These are phyloP conservation scores for Tolypocladium capitatum DNA, from an alignment of 2,329 filamentous ascomycete genomes.

Conservation along the genomic window DNA sequence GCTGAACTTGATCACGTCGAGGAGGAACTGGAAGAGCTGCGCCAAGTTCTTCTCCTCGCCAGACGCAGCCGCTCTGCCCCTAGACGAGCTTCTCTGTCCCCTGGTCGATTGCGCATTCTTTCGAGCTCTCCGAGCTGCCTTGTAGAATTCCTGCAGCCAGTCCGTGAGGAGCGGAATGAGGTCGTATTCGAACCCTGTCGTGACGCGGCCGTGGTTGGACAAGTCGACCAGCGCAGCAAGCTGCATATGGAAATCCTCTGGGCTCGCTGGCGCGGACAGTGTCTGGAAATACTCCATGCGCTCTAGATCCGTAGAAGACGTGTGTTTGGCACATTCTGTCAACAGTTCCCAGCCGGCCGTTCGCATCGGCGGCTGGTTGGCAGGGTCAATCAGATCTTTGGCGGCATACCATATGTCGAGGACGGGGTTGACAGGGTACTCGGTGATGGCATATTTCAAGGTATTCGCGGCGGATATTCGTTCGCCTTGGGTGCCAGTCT, in stretches of 20 bases:
- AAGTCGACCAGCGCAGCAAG: conserved; percentile 50
- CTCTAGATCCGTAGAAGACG: conserved; percentile 51
- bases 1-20: conserved; percentile 63
- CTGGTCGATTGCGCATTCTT: conserved; percentile 26
- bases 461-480: conserved; percentile 43
- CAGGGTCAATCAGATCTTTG: conserved; percentile 48
- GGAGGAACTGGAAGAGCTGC: conserved; percentile 51
- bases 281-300: conserved; percentile 53
- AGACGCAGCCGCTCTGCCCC: conserved; percentile 20
- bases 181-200: conserved; percentile 56
- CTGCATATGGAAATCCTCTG: conserved; percentile 53
- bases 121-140: conserved; percentile 36
- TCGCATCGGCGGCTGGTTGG: conserved; percentile 39
- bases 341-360: conserved; percentile 53
- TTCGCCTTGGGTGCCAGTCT: conserved; percentile 36
- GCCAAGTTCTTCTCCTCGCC: conserved; percentile 49
- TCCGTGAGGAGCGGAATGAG: conserved; percentile 46
- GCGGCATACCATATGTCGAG: conserved; percentile 53
- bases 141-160: conserved; percentile 47
- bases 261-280: conserved; percentile 39
- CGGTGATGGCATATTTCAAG: conserved; percentile 41
- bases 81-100: conserved; percentile 23
- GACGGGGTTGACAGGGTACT: conserved; percentile 45
- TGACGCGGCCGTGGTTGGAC: conserved; percentile 45
- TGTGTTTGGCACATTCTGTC: conserved; percentile 50